A percentile compares a stretch with the other conserved stretches of the same genome.
phyloP scores from a whole-genome alignment of 2,329 filamentous ascomycete genomes.

The Fusarium xyrophilum region DNA sequence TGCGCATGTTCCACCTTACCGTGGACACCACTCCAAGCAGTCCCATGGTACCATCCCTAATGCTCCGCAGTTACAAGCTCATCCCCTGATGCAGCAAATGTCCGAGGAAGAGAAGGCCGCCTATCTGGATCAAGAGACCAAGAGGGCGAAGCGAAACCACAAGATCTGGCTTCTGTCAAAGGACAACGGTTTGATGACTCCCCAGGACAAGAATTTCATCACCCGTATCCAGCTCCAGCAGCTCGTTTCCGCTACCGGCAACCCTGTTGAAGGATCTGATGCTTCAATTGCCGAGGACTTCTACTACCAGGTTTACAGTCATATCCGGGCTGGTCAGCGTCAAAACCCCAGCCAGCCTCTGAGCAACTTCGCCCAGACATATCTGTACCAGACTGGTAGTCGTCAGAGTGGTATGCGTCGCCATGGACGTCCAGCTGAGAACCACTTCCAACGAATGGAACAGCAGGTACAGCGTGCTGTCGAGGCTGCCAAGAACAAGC shows the following conservation, averaged over 20 bases:
- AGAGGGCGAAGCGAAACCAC: slow-evolving; percentile 95
- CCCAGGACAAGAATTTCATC: slow-evolving; percentile 99
- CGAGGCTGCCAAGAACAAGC: slow-evolving; percentile 95
- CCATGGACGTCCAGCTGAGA: slow-evolving; percentile 84
- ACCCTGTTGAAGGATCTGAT: slow-evolving; percentile 81
- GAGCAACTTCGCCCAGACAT: slow-evolving; percentile 97
- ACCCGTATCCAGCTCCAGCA: slow-evolving; percentile 97
- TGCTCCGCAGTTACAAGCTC: slow-evolving; percentile 46
- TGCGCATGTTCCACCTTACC: slow-evolving; percentile 45
- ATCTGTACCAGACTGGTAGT: slow-evolving; percentile 92
- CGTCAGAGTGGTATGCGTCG: slow-evolving; percentile 77
- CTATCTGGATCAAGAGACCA: slow-evolving; percentile 89
- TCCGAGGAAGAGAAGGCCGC: slow-evolving; percentile 84
- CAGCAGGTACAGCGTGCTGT: slow-evolving; percentile 98
- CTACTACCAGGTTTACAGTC: slow-evolving; percentile 97
- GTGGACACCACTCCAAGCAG: slow-evolving; percentile 52
- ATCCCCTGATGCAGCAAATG: slow-evolving; percentile 67
- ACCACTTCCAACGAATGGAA: slow-evolving; percentile 98
- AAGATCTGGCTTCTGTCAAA: slow-evolving; percentile 94
- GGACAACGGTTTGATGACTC: slow-evolving; percentile 97
- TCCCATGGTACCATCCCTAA: slow-evolving; percentile 59
- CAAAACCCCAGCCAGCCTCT: slow-evolving; percentile 92
- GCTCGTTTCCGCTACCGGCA: slow-evolving; percentile 89
- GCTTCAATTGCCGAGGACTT: slow-evolving; percentile 90
- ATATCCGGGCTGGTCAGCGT: slow-evolving; percentile 87